Conservation (phyloP, 2,329 filamentous ascomycete genomes). For the Phyllosticta citribraziliensis region DNA sequence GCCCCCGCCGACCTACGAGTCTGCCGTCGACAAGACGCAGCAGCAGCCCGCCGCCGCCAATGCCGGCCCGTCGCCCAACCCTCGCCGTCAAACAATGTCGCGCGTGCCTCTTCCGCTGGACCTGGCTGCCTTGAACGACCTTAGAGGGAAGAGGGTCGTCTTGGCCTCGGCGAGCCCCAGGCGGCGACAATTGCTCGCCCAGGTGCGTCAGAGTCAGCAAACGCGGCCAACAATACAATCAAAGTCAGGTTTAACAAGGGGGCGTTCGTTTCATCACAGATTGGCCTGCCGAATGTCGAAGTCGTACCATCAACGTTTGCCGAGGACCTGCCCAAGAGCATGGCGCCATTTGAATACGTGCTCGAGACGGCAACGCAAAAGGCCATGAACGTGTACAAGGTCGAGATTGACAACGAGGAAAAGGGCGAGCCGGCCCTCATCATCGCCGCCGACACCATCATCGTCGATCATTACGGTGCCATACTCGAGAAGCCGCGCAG, state of each 20-base stretch:
- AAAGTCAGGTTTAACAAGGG: constrained; percentile 9
- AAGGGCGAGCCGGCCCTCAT: constrained; percentile 70
- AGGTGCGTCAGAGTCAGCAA: constrained; percentile 38
- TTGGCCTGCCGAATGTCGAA: constrained; percentile 75
- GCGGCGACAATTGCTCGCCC: constrained; percentile 68
- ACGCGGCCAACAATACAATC: not conserved
- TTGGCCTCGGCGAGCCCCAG: constrained; percentile 85
- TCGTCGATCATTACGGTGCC: constrained; percentile 63
- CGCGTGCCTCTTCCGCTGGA: constrained; percentile 58
- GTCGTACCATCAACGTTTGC: constrained; percentile 72
- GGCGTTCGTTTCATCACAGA: constrained; percentile 34
- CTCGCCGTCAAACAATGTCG: constrained; percentile 29
- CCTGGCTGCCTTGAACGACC: constrained; percentile 66
- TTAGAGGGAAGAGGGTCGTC: constrained; percentile 72
- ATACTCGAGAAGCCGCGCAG: constrained; percentile 87
- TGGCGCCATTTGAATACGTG: constrained; percentile 85
- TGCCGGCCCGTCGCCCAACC: constrained; percentile 14
- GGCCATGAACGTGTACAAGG: constrained; percentile 60
- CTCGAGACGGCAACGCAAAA: constrained; percentile 77
- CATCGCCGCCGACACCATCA: constrained; percentile 82
- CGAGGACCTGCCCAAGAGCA: constrained; percentile 73
- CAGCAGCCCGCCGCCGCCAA: constrained; percentile 13
- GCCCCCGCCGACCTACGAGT: constrained; percentile 36
- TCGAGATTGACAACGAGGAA: constrained; percentile 45
- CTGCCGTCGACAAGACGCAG: constrained; percentile 16